Percentiles rank a stretch among this genome's conserved stretches.
Conservation (phyloP, 2,329 filamentous ascomycete genomes). For the Monosporascus sp. region DNA sequence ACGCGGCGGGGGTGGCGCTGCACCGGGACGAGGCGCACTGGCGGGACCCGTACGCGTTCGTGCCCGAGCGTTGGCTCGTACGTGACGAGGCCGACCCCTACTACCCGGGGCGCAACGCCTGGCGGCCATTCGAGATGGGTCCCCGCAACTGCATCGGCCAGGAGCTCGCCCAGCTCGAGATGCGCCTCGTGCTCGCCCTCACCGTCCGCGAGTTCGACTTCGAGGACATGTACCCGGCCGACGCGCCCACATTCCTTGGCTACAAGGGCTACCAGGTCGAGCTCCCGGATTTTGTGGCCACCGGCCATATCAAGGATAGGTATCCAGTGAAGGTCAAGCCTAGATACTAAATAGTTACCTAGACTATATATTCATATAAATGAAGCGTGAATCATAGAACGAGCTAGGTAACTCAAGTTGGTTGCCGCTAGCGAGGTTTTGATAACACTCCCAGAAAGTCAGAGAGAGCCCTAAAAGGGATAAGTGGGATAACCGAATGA, state of each 20-base stretch:
- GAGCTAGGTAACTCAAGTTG: no score
- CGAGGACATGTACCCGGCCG: slow-evolving; percentile 31
- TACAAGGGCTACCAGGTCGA: slow-evolving; percentile 24
- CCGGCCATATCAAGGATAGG: slow-evolving; percentile 20
- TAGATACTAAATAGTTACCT: background rate
- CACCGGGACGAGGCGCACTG: slow-evolving; percentile 33
- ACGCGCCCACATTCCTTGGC: slow-evolving; percentile 27
- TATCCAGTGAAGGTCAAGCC: slow-evolving; percentile 16
- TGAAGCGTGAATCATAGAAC: no score
- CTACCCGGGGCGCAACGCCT: slow-evolving; percentile 39
- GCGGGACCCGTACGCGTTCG: slow-evolving; percentile 32
- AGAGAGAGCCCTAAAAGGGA: no score
- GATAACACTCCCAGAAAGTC: no score
- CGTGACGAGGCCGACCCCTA: slow-evolving; percentile 24
- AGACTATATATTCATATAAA: no score
- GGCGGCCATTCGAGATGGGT: slow-evolving; percentile 49
- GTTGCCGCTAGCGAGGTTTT: no score
- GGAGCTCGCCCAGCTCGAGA: slow-evolving; percentile 48
- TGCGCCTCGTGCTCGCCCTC: slow-evolving; percentile 45
- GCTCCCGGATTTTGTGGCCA: slow-evolving; percentile 6
- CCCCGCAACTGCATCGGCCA: slow-evolving; percentile 52
- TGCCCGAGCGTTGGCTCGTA: slow-evolving; percentile 38
- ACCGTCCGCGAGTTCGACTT: slow-evolving; percentile 47
- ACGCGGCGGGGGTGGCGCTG: slow-evolving; percentile 15
- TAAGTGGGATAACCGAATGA: no score